phyloP scores from a whole-genome alignment of 345 rosid genomes.

The Citropsis articulata region DNA sequence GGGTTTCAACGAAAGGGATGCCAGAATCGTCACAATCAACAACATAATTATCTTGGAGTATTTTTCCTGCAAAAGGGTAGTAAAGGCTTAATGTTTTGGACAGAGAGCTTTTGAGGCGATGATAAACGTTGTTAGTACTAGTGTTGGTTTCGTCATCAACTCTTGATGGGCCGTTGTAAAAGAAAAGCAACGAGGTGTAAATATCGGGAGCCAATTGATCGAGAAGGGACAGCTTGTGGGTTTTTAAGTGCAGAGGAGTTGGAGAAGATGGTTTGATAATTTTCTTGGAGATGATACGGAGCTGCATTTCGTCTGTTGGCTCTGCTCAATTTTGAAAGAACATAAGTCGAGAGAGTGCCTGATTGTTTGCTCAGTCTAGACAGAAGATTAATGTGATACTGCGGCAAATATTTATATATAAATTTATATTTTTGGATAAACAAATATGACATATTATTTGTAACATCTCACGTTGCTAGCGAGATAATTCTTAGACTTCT shows the following conservation, averaged over 20 bases:
- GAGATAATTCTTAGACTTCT: no score
- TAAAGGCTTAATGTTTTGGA: neutral
- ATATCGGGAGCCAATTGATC: neutral
- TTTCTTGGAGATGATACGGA: neutral
- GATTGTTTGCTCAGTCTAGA: no score
- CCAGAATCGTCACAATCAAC: neutral
- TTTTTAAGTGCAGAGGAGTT: neutral
- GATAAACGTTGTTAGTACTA: neutral
- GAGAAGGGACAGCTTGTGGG: neutral
- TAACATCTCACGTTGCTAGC: rapidly evolving
- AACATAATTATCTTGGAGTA: neutral
- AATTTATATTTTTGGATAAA: no score
- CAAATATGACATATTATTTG: no score
- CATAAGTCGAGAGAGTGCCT: no score
- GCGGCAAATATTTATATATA: no score
- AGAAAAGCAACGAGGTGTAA: neutral
- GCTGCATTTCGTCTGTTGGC: neutral
- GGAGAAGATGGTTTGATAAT: neutral
- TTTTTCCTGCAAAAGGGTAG: neutral
- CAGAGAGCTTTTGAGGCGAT: neutral
- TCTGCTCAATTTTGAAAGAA: no score
- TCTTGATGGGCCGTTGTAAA: neutral
- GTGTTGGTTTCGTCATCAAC: no score
- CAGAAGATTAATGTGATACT: no score
- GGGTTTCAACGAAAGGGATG: neutral